Base-by-base conservation (phyloP, 805 yeast species). In the Komagataella mondaviorum region DNA sequence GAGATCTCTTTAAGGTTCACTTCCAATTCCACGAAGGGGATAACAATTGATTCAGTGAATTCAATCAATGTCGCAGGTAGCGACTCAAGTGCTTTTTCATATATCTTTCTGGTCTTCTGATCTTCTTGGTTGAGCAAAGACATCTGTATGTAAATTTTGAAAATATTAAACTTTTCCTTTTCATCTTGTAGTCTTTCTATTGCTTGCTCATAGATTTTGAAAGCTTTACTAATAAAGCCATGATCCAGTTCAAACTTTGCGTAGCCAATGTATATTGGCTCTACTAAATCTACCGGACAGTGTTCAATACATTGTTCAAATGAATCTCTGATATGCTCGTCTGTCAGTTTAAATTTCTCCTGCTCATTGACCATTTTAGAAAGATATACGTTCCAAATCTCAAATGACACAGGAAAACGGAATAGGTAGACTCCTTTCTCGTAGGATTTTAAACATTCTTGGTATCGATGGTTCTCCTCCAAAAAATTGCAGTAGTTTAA, bases 331-430 rank as follows among this genome's bases (percentile, higher is more conserved):
- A 85, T 65, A 54, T 83, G 65, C 55, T 83, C 88, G 2, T 68
- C 52, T 1, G 70, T 64, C 20, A 75, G 55, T 8, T 66, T 56
- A 36, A 69, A 54, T 46, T 67, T 69, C 1, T 52, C 44, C 48
- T 57, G 59, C 22, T 55, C 54, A 50, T 61, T 57, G 3, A 82
- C 55, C 0, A 79, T 73, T 51, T 76, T 79, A 0, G 74, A 64
- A 36, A 89, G 61, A 62, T 88, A 90, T 7, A 76, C 67, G 51
- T 75, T 77, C 90, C 91, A 88, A 16, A 89, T 70, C 56, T 87
- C 87, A 57, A 74, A 81, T 46, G 75, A 78, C 3, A 77, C 71
- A 0, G 88, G 82, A 54, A 76, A 80, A 10, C 70, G 65, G 60
- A 89, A 90, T 5, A 74, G 56, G 2, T 65, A 68, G n/a, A 86